Conservation (phyloP, 2,329 filamentous ascomycete species). For the Hypoxylon sp. region DNA sequence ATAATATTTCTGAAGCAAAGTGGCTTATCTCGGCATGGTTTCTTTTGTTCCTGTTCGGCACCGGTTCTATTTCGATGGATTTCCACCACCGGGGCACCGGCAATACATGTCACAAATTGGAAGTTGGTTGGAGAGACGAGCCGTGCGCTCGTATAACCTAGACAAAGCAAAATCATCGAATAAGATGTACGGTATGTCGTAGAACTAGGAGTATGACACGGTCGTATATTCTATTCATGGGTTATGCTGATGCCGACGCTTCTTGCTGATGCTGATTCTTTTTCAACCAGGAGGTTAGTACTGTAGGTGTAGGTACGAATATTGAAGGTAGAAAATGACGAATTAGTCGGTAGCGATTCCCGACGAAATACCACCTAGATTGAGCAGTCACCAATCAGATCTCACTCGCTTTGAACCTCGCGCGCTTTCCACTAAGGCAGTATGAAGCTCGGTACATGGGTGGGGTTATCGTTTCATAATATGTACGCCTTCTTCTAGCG, state of each 20-base stretch:
- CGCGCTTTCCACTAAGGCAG: constrained; percentile 13
- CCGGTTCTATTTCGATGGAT: constrained; percentile 21
- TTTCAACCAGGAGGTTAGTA: constrained; percentile 2
- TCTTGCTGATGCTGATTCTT: constrained; percentile 9
- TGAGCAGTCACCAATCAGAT: constrained; percentile 26
- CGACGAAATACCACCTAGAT: constrained; percentile 22
- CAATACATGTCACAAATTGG: constrained; percentile 5
- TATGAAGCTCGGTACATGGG: constrained; percentile 32
- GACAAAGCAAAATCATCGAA: neutral
- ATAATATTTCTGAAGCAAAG: constrained; percentile 38
- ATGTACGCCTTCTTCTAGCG: constrained; percentile 40
- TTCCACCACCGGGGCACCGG: neutral
- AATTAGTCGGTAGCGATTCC: constrained; percentile 36
- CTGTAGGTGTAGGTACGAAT: neutral
- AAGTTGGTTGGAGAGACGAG: constrained; percentile 1
- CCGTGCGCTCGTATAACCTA: neutral
- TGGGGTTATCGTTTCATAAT: constrained; percentile 41
- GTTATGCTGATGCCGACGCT: constrained; percentile 13
- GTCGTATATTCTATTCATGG: constrained; percentile 2
- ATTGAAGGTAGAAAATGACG: neutral
- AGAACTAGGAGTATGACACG: constrained; percentile 4
- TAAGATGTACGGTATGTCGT: neutral
- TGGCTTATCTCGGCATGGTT: constrained; percentile 18
- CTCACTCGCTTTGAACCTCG: constrained; percentile 3
- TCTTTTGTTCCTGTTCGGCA: constrained; percentile 18